phyloP scores from a whole-genome alignment of 768 basidiomycete genomes.

The Rhodotorula kratochvilovae region DNA sequence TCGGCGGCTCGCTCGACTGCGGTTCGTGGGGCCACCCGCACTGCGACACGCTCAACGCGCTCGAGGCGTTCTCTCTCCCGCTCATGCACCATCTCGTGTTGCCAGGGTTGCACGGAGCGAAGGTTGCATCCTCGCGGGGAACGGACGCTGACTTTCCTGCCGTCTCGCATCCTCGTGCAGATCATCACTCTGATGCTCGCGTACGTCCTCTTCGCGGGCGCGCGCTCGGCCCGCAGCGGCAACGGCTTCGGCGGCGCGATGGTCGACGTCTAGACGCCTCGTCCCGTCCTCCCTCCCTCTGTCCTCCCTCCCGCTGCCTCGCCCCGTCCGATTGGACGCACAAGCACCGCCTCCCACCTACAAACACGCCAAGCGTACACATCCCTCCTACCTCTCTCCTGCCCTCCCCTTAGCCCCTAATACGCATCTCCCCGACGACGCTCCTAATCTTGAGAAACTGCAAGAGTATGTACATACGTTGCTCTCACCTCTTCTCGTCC shows the following conservation, averaged over 20 bases:
- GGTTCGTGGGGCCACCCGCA: conserved; percentile 14
- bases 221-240: conserved; percentile 22
- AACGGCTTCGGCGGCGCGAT: conserved; percentile 36
- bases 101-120: too few species aligned
- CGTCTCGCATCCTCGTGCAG: neutral
- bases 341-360: neutral
- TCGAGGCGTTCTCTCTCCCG: conserved; percentile 32
- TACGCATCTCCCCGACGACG: too few species aligned
- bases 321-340: neutral
- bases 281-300: neutral
- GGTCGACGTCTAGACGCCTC: conserved; percentile 25
- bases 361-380: neutral
- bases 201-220: conserved; percentile 22
- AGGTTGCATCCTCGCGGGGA: too few species aligned
- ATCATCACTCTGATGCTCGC: conserved; percentile 30
- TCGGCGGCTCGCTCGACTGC: conserved; percentile 28
- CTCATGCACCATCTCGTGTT: neutral
- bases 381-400: neutral
- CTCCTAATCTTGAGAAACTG: too few species aligned
- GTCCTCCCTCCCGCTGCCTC: neutral
- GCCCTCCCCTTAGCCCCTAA: neutral
- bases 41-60: conserved; percentile 38
- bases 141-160: neutral
- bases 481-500: too few species aligned
- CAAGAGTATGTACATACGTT: too few species aligned